A percentile compares a stretch with the other conserved stretches of the same genome.
Conservation (phyloP, 2,329 filamentous ascomycete genomes). For the Pseudogymnoascus sp. region DNA sequence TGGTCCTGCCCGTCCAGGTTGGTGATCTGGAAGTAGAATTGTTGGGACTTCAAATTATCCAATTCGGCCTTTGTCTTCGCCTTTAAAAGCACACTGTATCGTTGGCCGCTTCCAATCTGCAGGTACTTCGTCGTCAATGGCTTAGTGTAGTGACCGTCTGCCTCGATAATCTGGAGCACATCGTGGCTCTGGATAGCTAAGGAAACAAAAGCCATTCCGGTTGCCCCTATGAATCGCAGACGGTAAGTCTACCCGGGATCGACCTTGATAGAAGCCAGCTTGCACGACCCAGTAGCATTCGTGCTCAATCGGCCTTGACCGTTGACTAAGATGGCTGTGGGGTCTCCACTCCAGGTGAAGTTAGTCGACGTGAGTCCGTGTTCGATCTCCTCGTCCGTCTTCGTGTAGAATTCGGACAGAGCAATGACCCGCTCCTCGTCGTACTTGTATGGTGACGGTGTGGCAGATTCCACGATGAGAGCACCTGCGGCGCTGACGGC, state of each 20-base stretch:
- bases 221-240: constrained; percentile 51
- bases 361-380: too few relatives aligned
- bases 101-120: constrained; percentile 42
- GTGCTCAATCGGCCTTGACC: too few relatives aligned
- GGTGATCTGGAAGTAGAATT: too few relatives aligned
- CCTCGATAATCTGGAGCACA: constrained; percentile 49
- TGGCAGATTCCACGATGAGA: too few relatives aligned
- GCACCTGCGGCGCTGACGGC: constrained; percentile 19
- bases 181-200: constrained; percentile 50
- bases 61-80: constrained; percentile 30
- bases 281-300: too few relatives aligned
- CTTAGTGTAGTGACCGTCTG: constrained; percentile 45
- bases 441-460: constrained; percentile 36
- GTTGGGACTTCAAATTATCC: too few relatives aligned
- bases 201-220: constrained; percentile 46
- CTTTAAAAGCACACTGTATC: constrained; percentile 41
- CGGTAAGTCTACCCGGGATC: constrained; percentile 51
- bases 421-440: constrained; percentile 53
- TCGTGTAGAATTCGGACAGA: constrained; percentile 36
- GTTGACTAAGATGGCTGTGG: too few relatives aligned
- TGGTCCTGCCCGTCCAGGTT: too few relatives aligned
- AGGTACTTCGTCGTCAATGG: constrained; percentile 34
- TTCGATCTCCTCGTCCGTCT: too few relatives aligned
- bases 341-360: too few relatives aligned
- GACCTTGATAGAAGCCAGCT: too few relatives aligned